These are phyloP conservation scores for Stemphylium lycopersici DNA, from an alignment of 2,329 filamentous ascomycete genomes.

Conservation along the genomic window DNA sequence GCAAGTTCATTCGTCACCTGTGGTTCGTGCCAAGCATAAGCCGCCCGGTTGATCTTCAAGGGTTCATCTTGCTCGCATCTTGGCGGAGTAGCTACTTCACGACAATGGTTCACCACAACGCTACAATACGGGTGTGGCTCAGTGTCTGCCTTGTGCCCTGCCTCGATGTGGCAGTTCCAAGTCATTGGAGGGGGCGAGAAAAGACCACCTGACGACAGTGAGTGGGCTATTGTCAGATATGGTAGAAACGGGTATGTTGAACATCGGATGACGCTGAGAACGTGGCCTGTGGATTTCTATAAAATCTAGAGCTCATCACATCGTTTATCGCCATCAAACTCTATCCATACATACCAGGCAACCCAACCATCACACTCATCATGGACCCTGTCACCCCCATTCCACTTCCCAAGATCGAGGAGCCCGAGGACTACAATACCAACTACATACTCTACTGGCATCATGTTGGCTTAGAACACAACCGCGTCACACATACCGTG, in stretches of 20 bases:
- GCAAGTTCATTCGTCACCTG: slow-evolving; percentile 3
- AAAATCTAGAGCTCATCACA: not conserved
- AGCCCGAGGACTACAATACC: slow-evolving; percentile 13
- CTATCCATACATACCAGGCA: not conserved
- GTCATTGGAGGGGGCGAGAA: not conserved
- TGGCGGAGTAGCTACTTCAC: not conserved
- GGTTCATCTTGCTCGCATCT: not conserved
- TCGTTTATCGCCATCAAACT: not conserved
- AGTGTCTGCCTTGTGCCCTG: slow-evolving; percentile 2
- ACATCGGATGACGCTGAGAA: not conserved
- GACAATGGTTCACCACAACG: slow-evolving; percentile 9
- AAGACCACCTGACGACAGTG: slow-evolving; percentile 1
- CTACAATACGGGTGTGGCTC: not conserved
- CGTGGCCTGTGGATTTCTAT: not conserved
- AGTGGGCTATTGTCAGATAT: not conserved
- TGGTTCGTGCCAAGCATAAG: slow-evolving; percentile 7
- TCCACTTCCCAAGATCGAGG: slow-evolving; percentile 17
- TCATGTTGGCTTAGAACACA: slow-evolving; percentile 17
- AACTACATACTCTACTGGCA: slow-evolving; percentile 25
- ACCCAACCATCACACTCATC: not conserved
- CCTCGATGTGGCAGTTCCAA: not conserved
- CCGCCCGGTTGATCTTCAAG: not conserved
- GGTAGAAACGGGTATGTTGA: not conserved
- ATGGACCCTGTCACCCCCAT: slow-evolving; percentile 8
- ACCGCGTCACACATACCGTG: slow-evolving; percentile 19